phyloP scores from a whole-genome alignment of 2,329 filamentous ascomycete genomes.

The Decorospora gaudefroyi region DNA sequence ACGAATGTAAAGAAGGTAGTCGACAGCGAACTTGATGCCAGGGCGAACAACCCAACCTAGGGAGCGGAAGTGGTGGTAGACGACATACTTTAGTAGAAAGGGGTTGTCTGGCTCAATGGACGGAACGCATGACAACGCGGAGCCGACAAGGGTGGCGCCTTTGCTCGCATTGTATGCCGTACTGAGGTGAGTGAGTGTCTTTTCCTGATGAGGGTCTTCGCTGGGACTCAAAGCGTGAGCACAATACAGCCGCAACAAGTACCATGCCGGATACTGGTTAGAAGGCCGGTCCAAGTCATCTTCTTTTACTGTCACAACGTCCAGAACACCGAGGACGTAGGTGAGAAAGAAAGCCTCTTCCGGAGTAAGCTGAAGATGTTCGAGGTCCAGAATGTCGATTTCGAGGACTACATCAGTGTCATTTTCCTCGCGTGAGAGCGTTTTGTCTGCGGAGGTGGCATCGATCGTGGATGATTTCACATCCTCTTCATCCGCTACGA shows the following conservation, averaged over 20 bases:
- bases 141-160: slow-evolving; percentile 8
- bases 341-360: slow-evolving; percentile 91
- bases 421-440: slow-evolving; percentile 12
- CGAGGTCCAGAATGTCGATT: slow-evolving; percentile 54
- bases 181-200: slow-evolving; percentile 12
- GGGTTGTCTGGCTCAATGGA: slow-evolving; percentile 72
- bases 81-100: slow-evolving; percentile 84
- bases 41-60: slow-evolving; percentile 92
- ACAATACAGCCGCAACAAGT: slow-evolving; percentile 61
- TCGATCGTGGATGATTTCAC: slow-evolving; percentile 21
- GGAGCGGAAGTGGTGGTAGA: slow-evolving; percentile 95
- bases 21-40: slow-evolving; percentile 92
- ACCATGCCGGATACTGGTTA: slow-evolving; percentile 48
- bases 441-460: slow-evolving; percentile 13
- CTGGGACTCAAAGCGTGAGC: slow-evolving; percentile 67
- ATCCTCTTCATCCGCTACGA: slow-evolving; percentile 18
- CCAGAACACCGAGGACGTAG: slow-evolving; percentile 77
- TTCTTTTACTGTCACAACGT: slow-evolving; percentile 59
- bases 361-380: slow-evolving; percentile 88
- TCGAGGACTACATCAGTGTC: slow-evolving; percentile 7
- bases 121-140: slow-evolving; percentile 14
- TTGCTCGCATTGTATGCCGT: slow-evolving; percentile 22
- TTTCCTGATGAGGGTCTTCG: slow-evolving; percentile 18
- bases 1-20: slow-evolving; percentile 91
- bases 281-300: slow-evolving; percentile 44